Evolutionary conservation across 2,329 filamentous ascomycete species (phyloP).

Genomic region (Fusarium transvaalense): DNA sequence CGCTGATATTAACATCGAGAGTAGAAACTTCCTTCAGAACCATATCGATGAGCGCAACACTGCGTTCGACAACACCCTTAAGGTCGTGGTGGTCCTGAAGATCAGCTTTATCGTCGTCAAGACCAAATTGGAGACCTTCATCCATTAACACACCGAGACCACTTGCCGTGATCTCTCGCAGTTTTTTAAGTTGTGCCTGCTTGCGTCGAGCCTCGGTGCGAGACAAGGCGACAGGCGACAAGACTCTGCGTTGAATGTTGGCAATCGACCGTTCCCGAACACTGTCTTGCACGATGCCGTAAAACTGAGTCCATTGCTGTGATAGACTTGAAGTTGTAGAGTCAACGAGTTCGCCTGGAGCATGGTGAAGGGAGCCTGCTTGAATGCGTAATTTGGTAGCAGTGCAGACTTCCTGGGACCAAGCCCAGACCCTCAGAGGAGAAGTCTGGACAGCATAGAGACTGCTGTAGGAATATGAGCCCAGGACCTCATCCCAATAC

Average conservation of each 20-base stretch:
- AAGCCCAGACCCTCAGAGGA: slow-evolving; percentile 79
- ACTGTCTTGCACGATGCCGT: slow-evolving; percentile 81
- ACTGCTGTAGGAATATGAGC: slow-evolving; percentile 81
- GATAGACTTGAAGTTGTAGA: slow-evolving; percentile 58
- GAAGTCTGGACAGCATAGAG: slow-evolving; percentile 90
- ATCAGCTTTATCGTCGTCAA: slow-evolving; percentile 69
- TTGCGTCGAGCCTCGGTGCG: slow-evolving; percentile 82
- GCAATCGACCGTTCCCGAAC: slow-evolving; percentile 78
- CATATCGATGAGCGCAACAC: slow-evolving; percentile 86
- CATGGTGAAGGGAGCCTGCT: slow-evolving; percentile 48
- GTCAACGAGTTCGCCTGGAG: slow-evolving; percentile 52
- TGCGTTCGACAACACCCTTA: slow-evolving; percentile 82
- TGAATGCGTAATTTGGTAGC: slow-evolving; percentile 67
- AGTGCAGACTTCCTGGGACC: slow-evolving; percentile 76
- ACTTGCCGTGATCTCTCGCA: slow-evolving; percentile 85
- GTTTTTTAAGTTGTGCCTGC: slow-evolving; percentile 75
- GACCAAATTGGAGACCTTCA: slow-evolving; percentile 79
- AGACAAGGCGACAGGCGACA: slow-evolving; percentile 82
- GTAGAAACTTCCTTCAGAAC: slow-evolving; percentile 79
- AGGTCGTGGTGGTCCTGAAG: slow-evolving; percentile 64
- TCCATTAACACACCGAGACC: slow-evolving; percentile 89
- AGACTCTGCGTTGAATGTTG: slow-evolving; percentile 77
- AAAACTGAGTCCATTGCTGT: slow-evolving; percentile 77
- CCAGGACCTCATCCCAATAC: slow-evolving; percentile 94
- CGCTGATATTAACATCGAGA: slow-evolving; percentile 70